Evolutionary conservation across 768 basidiomycete genomes (phyloP).

Genomic region (Rubroboletus pulcherrimus): DNA sequence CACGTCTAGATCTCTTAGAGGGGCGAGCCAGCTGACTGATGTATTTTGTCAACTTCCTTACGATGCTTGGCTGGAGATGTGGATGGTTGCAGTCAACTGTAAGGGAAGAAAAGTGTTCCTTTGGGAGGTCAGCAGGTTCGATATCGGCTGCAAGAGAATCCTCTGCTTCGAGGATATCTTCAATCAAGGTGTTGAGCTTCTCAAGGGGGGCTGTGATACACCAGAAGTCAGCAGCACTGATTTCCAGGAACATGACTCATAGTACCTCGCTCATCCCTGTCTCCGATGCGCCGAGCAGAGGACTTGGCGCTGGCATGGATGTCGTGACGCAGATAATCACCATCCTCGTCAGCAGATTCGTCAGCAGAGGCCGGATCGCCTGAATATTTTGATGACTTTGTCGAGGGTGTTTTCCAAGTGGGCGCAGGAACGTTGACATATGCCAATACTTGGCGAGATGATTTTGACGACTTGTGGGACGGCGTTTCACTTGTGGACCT

Average conservation of each 20-base stretch:
- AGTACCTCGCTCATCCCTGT: conserved; percentile 72
- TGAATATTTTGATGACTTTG: conserved; percentile 24
- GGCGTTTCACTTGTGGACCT: conserved; percentile 20
- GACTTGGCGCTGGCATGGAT: conserved; percentile 39
- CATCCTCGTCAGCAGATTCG: conserved; percentile 48
- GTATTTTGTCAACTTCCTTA: conserved; percentile 68
- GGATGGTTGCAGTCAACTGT: conserved; percentile 59
- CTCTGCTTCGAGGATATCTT: conserved; percentile 83
- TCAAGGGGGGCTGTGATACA: conserved; percentile 55
- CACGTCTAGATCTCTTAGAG: conserved; percentile 60
- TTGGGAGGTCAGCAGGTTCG: conserved; percentile 47
- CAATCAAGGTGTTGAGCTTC: conserved; percentile 70
- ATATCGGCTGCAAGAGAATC: conserved; percentile 63
- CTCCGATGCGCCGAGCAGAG: conserved; percentile 61
- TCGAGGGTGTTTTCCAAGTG: conserved; percentile 28
- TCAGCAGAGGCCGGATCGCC: conserved; percentile 49
- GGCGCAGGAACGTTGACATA: conserved; percentile 32
- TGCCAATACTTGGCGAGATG: conserved; percentile 32
- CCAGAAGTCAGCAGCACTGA: background rate
- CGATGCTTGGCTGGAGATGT: conserved; percentile 50
- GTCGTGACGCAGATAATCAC: conserved; percentile 25
- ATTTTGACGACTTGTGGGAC: conserved; percentile 27
- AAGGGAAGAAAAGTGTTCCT: conserved; percentile 61
- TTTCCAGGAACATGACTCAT: background rate
- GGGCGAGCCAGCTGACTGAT: conserved; percentile 67